Evolutionary conservation across 805 yeast genomes (phyloP).

Genomic region (Ogataea saltuana): DNA sequence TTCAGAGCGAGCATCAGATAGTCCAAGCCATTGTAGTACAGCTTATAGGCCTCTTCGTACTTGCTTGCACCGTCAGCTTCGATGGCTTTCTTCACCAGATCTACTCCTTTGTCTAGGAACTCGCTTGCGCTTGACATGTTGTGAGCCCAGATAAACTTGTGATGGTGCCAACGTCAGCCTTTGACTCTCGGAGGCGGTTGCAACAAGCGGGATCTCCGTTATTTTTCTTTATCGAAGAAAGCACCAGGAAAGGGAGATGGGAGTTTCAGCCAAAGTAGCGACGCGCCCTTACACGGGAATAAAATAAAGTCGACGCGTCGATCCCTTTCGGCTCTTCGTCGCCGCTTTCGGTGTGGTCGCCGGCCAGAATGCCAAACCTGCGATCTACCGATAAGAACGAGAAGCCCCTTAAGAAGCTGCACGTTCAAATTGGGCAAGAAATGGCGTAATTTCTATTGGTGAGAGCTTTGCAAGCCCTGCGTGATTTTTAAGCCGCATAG

Average conservation of each 20-base stretch:
- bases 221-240: conserved; percentile 5
- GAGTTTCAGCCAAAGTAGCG: not conserved
- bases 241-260: conserved; percentile 3
- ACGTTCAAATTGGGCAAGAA: conserved; percentile 1
- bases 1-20: conserved; percentile 94
- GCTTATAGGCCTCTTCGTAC: conserved; percentile 91
- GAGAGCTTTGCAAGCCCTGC: not conserved
- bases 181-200: not conserved
- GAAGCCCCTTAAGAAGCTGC: not conserved
- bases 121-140: conserved; percentile 46
- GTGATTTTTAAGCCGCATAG: not conserved
- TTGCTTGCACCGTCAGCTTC: conserved; percentile 89
- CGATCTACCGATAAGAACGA: conserved; percentile 4
- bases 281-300: not conserved
- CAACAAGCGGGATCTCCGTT: not conserved
- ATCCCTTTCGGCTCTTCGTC: not conserved
- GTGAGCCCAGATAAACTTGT: not conserved
- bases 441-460: conserved; percentile 5
- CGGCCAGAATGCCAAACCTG: not conserved
- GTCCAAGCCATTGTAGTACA: conserved; percentile 90
- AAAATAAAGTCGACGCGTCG: not conserved
- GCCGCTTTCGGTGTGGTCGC: not conserved
- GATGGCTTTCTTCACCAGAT: conserved; percentile 89
- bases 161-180: not conserved
- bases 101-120: conserved; percentile 92